Base-by-base conservation (phyloP, 2,329 filamentous ascomycete species). In the Alternaria sp. region DNA sequence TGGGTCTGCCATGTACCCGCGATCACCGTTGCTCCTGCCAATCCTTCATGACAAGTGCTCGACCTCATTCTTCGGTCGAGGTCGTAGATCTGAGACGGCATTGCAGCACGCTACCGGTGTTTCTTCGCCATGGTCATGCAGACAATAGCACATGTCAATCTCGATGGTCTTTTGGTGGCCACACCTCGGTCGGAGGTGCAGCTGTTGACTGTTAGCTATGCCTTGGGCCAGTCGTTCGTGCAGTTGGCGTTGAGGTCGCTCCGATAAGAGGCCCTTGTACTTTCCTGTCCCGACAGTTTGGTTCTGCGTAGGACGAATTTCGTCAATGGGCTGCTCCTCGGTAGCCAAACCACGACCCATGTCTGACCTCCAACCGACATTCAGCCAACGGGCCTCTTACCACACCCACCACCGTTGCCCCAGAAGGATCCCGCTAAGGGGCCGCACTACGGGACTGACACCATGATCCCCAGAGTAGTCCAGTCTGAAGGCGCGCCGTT, bases 191-290 rank as follows among this genome's bases (percentile, higher is more conserved):
- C 55, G 57, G 38, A 53, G 53, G 56, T 65, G 57, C 56, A 62
- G 56, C 58, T 51, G 46, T 46, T 49, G 39, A 42, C 42, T 52
- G 20, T 51, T 43, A 22, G 46, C 48, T 44, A 53, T 58, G 14
- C 57, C 51, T 51, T 30, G 54, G 48, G 48, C 56, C 60, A 65
- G 30, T 64, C 54, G 63, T 65, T 63, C 59, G 55, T 67, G 59
- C 57, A 56, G 57, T 65, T 63, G 52, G 54, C 36, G 14, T 42
- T 54, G 41, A 61, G 44, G 59, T 63, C 66, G 64, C 61, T 63
- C 66, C 69, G 76, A 77, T 77, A 78, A 77, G 73, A 69, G 65
- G 58, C 65, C 59, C 70, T 61, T 74, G 63, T 51, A 61, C 62
- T 42, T 51, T 52, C 34, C 56, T 59, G 48, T 72, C 63, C 76